phyloP scores from a whole-genome alignment of 2,329 filamentous ascomycete species.

The Colletotrichum tabaci region DNA sequence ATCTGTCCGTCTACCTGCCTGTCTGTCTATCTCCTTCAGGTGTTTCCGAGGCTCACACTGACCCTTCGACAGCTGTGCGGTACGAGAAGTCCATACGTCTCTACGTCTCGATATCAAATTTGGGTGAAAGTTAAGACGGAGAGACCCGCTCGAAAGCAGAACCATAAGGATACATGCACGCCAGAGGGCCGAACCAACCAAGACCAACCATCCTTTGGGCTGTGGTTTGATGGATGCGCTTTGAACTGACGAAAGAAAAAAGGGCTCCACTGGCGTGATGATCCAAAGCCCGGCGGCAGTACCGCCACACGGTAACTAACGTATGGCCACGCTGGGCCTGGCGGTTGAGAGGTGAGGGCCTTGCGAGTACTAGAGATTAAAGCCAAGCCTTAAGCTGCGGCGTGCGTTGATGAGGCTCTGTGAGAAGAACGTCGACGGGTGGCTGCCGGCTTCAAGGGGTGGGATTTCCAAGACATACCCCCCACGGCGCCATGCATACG shows the following conservation, averaged over 20 bases:
- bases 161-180: slow-evolving; percentile 3
- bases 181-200: not conserved
- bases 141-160: slow-evolving; percentile 16
- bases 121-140: slow-evolving; percentile 32
- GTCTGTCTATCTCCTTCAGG: slow-evolving; percentile 3
- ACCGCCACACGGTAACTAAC: not conserved
- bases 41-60: slow-evolving; percentile 18
- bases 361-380: not conserved
- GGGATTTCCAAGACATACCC: slow-evolving; percentile 7
- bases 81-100: slow-evolving; percentile 6
- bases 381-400: not conserved
- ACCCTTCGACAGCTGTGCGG: slow-evolving; percentile 30
- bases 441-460: slow-evolving; percentile 5
- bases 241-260: not conserved
- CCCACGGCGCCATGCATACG: slow-evolving; percentile 27
- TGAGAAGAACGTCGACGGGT: slow-evolving; percentile 24
- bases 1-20: slow-evolving; percentile 1
- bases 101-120: slow-evolving; percentile 18
- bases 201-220: not conserved
- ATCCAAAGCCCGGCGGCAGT: slow-evolving; percentile 7
- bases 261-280: slow-evolving; percentile 27
- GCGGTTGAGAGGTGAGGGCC: not conserved
- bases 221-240: slow-evolving; percentile 13
- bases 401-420: slow-evolving; percentile 38
- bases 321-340: slow-evolving; percentile 15